Evolutionary conservation across 2,329 filamentous ascomycete species (phyloP), one percentile per base, ranked within the genome.

Genomic region (Exophiala alcalophila): DNA sequence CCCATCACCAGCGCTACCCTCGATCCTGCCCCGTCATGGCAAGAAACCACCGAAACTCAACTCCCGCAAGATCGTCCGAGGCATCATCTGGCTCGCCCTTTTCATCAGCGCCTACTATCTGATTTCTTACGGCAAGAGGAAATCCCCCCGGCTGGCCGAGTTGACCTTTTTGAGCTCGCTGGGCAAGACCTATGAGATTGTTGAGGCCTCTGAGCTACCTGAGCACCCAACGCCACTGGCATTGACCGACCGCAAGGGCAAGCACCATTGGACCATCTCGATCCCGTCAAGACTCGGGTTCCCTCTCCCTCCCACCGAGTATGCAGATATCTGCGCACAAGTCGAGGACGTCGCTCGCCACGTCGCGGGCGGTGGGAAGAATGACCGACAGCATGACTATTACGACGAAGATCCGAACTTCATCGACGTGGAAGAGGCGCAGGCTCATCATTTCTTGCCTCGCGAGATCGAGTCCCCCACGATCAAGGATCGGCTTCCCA

Each of bases 241-340:
- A 4, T 71, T 90, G 31, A 77, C 74, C 10, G 84, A 89, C 63
- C 66, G 70, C 18, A 69, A 72, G 30, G 84, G 83, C 3, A 75
- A 73, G 37, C 70, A 80, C 8, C 83, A 77, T 60, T 94, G 88
- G 88, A 92, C 87, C 0, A 77, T 94, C 8, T 88, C 80, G 1
- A 89, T 94, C 25, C 87, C 87, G 1, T 70, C 74, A 5, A 73
- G 73, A 44, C 69, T 74, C 31, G 68, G 72, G 3, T 91, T 91
- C 47, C 87, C 87, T 1, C 63, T 92, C 2, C 64, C 72, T 0
- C 74, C 77, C 14, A 64, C 73, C 7, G 77, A 87, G 49, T 92
- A 92, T 59, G 65, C 72, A 10, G 77, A 83, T 28, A 82, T 94
- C 46, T 86, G 83, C 59, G 69, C 67, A 19, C 79, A 83, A 53